Conservation (phyloP, 2,329 filamentous ascomycete species). For the Stylonectria norvegica region DNA sequence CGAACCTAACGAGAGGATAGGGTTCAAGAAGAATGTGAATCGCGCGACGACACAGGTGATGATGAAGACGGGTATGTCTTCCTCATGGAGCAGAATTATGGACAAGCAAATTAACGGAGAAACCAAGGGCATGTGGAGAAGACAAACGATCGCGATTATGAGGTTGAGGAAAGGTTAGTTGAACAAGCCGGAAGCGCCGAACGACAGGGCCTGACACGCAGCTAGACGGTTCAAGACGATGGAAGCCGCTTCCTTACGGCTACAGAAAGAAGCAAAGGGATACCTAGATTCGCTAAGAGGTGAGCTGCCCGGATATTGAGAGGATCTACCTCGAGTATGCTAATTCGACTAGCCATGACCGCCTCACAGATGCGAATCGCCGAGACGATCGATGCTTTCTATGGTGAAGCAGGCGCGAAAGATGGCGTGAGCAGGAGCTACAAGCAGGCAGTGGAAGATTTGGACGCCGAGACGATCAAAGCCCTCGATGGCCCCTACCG, state of each 20-base stretch:
- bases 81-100: background rate
- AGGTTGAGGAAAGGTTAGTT: conserved; percentile 91
- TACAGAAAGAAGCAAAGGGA: conserved; percentile 97
- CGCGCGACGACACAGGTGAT: conserved; percentile 99
- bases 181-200: conserved; percentile 4
- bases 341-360: conserved; percentile 74
- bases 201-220: conserved; percentile 17
- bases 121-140: conserved; percentile 84
- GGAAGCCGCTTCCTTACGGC: conserved; percentile 85
- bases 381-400: conserved; percentile 98
- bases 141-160: conserved; percentile 97
- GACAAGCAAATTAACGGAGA: conserved; percentile 10
- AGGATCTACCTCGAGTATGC: conserved; percentile 1
- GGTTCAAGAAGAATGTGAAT: conserved; percentile 86
- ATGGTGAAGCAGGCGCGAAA: conserved; percentile 89
- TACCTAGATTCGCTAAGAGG: conserved; percentile 94
- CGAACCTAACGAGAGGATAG: conserved; percentile 34
- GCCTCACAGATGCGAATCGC: conserved; percentile 99
- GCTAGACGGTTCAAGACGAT: conserved; percentile 90
- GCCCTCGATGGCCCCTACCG: conserved; percentile 93
- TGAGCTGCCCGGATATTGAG: conserved; percentile 31
- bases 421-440: conserved; percentile 96
- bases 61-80: conserved; percentile 89
- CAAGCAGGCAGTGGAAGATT: conserved; percentile 96
- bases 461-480: conserved; percentile 98